Base-by-base conservation (phyloP, 192 early-diverging fungal species). In the Lobosporangium transversale region DNA sequence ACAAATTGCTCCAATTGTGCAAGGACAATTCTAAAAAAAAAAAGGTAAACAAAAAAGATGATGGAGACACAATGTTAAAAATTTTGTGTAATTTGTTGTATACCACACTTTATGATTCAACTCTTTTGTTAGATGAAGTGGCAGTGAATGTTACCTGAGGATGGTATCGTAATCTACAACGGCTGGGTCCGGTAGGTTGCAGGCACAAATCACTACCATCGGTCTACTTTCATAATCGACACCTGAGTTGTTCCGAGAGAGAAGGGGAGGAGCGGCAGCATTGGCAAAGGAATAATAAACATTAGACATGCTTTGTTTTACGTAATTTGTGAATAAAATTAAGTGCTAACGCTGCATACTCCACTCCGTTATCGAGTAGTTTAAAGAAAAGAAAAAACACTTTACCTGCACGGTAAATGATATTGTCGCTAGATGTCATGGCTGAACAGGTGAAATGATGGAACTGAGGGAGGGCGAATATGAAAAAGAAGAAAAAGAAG, bases 171-270 rank as follows among this genome's bases (percentile, higher is more conserved):
- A 96, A 80, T 95, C 84, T 12, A 92, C 88, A 14, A 84, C 81
- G 30, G 81, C 71, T n/a, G 94, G 94, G 75, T 94, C 88, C n/a
- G 94, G 96, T 30, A 98, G 80, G 32, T 91, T 88, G 81, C 94
- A 93, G 21, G 94, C 91, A 62, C 92, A 89, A 57, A 98, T 82
- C 31, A 89, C 89, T 33, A 96, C 81, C 67, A 98, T 90, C 4
- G 93, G 92, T 57, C 92, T 76, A 76, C 89, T 92, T 48, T 95
- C 91, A 74, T 75, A 86, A 78, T 98, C 96, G 52, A 93, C 89
- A 37, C 94, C 96, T 94, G 75, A n/a, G n/a, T n/a, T n/a, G n/a
- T n/a, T n/a, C n/a, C n/a, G n/a, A n/a, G n/a, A n/a, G n/a, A n/a
- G n/a, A n/a, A n/a, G n/a, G n/a, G n/a, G n/a, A n/a, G n/a, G n/a